Base-by-base conservation (phyloP, 78 protist species). In the Dictyostelium citrinum region DNA sequence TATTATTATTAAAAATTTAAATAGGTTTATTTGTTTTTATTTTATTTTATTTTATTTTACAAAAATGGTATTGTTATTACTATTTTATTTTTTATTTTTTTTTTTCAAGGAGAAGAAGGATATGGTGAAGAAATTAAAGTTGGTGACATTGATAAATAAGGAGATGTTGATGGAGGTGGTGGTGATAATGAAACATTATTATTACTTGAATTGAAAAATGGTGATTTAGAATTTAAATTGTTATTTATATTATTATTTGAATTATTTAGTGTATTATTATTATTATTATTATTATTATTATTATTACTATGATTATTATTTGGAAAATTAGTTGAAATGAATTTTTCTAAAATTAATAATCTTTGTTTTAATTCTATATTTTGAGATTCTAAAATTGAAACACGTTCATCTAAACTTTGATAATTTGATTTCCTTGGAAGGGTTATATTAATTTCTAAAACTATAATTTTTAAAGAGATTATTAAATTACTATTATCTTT, bases 391-490 rank as follows among this genome's bases (percentile, higher is more conserved):
- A 70, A 33, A 33, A 12, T 16, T 33, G 22, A 16, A 5, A 70
- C n/a, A 70, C 77, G 77, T 33, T 70, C 77, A 33, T 70, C 77
- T 33, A 70, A 31, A 70, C 35, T 29, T 70, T 70, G 77, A 70
- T 70, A 70, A 33, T 35, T 70, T 27, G 77, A 33, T 70, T 70
- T 70, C 7, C 39, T 27, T 70, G 77, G 77, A 14, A 70, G 5
- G 4, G 43, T 16, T 5, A 70, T 70, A 33, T 33, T 35, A 33
- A 70, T 70, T 70, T 70, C 77, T 33, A 70, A 33, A 31, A 70
- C 77, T 29, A 70, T 70, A 31, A 70, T 70, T 16, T 70, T 70
- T 70, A 70, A 33, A 16, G 43, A 29, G 0, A 70, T 70, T 33
- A 33, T 70, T 70, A 70, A 33, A 16, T 17, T 12, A 70, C 20